Percentiles rank a stretch among this genome's conserved stretches.
These are phyloP conservation scores for Globisporangium canariense DNA, from an alignment of 352 stramenopile genomes.

Conservation along the genomic window DNA sequence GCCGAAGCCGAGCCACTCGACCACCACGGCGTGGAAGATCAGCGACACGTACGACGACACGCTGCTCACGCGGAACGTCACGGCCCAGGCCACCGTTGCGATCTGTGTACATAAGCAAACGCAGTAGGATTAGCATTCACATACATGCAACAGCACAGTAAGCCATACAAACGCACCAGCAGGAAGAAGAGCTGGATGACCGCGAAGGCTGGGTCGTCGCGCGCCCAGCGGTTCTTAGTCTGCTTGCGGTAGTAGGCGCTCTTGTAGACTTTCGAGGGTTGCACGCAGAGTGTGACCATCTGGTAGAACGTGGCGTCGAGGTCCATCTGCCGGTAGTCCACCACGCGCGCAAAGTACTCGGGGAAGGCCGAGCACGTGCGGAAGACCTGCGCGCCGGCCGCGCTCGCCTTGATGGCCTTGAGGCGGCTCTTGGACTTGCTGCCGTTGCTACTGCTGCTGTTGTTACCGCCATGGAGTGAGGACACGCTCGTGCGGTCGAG, in stretches of 20 bases:
- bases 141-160: not conserved
- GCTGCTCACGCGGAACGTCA: conserved; percentile 66
- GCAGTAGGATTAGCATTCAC: not conserved
- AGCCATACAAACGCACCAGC: conserved; percentile 24
- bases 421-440: conserved; percentile 17
- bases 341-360: conserved; percentile 78
- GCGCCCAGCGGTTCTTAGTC: conserved; percentile 98
- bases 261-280: conserved; percentile 86
- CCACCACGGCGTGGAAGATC: conserved; percentile 71
- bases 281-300: conserved; percentile 84
- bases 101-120: conserved; percentile 17
- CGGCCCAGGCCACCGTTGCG: conserved; percentile 72
- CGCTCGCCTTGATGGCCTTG: conserved; percentile 31
- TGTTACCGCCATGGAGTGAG: not conserved
- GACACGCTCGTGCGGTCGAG: conserved; percentile 3
- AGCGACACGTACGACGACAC: conserved; percentile 51
- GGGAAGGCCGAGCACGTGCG: conserved; percentile 69
- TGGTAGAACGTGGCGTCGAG: conserved; percentile 87
- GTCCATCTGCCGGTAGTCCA: conserved; percentile 88
- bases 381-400: conserved; percentile 45
- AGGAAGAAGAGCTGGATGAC: conserved; percentile 95
- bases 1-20: conserved; percentile 82
- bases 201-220: conserved; percentile 96
- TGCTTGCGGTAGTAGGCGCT: conserved; percentile 88
- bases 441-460: not conserved